A percentile compares a stretch with the other conserved stretches of the same genome.
Conservation (phyloP, 495 filamentous ascomycete genomes). For the Neurospora sp. region DNA sequence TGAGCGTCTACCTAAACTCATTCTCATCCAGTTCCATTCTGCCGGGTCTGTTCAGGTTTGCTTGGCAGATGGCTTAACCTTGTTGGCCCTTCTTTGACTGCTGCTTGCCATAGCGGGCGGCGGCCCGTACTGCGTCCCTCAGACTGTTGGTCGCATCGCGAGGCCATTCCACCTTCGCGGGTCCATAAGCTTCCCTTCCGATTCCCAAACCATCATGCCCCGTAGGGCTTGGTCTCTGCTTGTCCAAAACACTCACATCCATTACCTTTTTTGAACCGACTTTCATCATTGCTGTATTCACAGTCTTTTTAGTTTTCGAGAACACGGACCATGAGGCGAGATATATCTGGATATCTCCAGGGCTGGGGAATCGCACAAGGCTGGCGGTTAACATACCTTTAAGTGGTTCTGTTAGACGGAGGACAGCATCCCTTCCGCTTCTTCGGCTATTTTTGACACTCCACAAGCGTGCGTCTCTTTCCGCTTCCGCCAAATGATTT, state of each 20-base stretch:
- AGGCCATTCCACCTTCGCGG: not conserved
- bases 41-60: conserved; percentile 9
- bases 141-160: not conserved
- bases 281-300: not conserved
- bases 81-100: not conserved
- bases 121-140: not conserved
- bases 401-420: not conserved
- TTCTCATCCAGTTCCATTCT: conserved; percentile 15
- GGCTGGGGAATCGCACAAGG: conserved; percentile 4
- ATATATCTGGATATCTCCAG: not conserved
- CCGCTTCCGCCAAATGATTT: conserved; percentile 10
- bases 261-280: not conserved
- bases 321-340: not conserved
- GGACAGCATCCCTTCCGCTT: not conserved
- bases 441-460: conserved; percentile 9
- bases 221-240: not conserved
- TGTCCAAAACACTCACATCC: not conserved
- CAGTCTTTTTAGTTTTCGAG: not conserved
- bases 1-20: conserved; percentile 6
- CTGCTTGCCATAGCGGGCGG: not conserved
- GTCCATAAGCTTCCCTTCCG: not conserved
- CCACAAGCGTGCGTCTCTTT: conserved; percentile 9
- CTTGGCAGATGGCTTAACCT: not conserved
- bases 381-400: conserved; percentile 12
- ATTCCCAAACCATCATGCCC: not conserved